Evolutionary conservation across 75 land plant species (phyloP), one percentile per base, ranked within the genome.

Genomic region (Pinus albicaulis): DNA sequence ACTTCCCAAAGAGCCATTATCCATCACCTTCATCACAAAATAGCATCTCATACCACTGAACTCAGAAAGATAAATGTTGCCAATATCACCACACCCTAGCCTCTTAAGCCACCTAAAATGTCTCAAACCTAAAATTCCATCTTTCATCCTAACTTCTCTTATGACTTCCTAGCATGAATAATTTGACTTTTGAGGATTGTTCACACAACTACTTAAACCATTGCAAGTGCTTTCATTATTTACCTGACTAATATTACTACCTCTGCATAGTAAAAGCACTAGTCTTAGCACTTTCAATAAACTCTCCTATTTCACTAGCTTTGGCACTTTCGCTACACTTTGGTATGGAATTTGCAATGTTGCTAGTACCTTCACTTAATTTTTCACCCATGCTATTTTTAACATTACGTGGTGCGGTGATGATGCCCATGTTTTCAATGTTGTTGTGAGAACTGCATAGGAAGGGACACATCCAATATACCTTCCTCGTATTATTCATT

Each of bases 1-100:
- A 59, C 86, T 86, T n/a, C 81, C 92, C 59, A 90, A 55, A 28
- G 90, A 85, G 7, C 79, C 83, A 62, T 89, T 89, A 77, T 88
- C 90, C 91, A 89, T 89, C 23, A 89, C 83, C 79, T 90, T 90
- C 89, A 90, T 85, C 5, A 89, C 92, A 79, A 90, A 90, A 56
- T 78, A 76, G 65, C 77, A 82, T 75, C 77, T 85, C 1, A 85
- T 84, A 44, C 89, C 84, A 74, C 64, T 74, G 74, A 90, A 77
- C 73, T 90, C 90, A 14, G 89, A 77, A 22, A 90, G 68, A 69
- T 90, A 82, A n/a, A 90, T 89, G 77, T 81, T 83, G 58, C 92
- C 92, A 34, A 90, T 87, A 71, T 90, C 92, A 20, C 92, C 92
- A 81, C 83, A 75, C 22, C 92, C 92, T 34, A 90, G 61, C 68